These are phyloP conservation scores for Penicillium crystallinum DNA, from an alignment of 495 filamentous ascomycete species.

Conservation along the genomic window DNA sequence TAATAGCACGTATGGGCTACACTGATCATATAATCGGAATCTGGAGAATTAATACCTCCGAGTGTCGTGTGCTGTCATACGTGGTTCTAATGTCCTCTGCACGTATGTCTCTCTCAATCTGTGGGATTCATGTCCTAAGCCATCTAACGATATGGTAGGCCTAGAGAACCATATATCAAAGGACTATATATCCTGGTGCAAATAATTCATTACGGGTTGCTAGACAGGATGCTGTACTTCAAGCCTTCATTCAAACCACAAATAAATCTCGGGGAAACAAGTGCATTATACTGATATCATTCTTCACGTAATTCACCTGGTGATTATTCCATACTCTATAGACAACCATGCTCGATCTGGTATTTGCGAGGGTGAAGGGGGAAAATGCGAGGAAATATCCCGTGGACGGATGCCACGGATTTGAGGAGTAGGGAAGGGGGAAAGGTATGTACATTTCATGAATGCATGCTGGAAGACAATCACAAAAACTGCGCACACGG, in stretches of 20 bases:
- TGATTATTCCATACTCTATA: slow-evolving; percentile 37
- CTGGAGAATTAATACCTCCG: no score
- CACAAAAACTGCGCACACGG: slow-evolving; percentile 13
- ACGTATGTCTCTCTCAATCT: no score
- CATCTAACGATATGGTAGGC: no score
- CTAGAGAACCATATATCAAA: no score
- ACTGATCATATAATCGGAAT: no score
- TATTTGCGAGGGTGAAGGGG: slow-evolving; percentile 26
- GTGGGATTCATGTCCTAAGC: no score
- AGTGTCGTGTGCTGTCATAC: no score
- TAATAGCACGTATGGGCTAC: no score
- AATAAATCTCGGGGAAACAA: neutral
- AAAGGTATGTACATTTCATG: slow-evolving; percentile 40
- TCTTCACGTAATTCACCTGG: slow-evolving; percentile 27
- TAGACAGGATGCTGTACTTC: neutral
- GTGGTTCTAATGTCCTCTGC: no score
- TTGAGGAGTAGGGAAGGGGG: slow-evolving; percentile 10
- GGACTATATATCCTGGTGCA: no score
- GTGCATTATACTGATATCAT: slow-evolving; percentile 29
- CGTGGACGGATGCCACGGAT: slow-evolving; percentile 13
- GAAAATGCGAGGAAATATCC: slow-evolving; percentile 18
- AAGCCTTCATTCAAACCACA: neutral
- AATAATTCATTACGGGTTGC: no score
- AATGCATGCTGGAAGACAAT: slow-evolving; percentile 25
- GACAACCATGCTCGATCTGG: slow-evolving; percentile 29